phyloP scores from a whole-genome alignment of 1,284 basidiomycete genomes.

The Xerocomus amazonicus region DNA sequence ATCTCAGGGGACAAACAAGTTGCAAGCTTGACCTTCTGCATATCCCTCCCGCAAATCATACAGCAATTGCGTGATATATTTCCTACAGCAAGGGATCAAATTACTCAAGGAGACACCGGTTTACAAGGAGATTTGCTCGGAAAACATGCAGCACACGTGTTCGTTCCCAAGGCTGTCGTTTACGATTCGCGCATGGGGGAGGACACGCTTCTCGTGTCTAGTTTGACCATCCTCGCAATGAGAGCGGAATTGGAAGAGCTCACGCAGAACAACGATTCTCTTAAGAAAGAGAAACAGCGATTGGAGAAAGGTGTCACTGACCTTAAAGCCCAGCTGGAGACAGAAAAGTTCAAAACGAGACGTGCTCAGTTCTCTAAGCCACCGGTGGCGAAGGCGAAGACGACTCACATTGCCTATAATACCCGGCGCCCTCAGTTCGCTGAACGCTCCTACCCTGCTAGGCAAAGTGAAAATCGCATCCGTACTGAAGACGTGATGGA shows the following conservation, averaged over 20 bases:
- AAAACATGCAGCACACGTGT: conserved; percentile 52
- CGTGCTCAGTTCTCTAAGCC: conserved; percentile 4
- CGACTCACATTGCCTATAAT: background rate
- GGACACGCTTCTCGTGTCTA: conserved; percentile 43
- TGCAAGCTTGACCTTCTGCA: conserved; percentile 36
- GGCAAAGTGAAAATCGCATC: background rate
- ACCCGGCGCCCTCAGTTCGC: background rate
- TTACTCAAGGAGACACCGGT: conserved; percentile 41
- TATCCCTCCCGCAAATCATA: conserved; percentile 38
- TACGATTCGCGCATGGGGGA: conserved; percentile 9
- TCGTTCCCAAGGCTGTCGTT: conserved; percentile 33
- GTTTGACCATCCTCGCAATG: conserved; percentile 42
- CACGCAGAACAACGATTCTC: conserved; percentile 29
- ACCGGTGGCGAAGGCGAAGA: background rate
- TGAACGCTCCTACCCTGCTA: background rate
- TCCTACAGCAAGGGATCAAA: conserved; percentile 36
- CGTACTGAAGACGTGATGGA: conserved; percentile 9
- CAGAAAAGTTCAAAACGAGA: conserved; percentile 10
- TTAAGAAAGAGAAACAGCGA: conserved; percentile 31
- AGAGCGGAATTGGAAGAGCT: conserved; percentile 41
- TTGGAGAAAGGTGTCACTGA: conserved; percentile 32
- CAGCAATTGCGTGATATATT: conserved; percentile 45
- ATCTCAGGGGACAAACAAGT: conserved; percentile 47
- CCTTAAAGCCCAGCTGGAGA: conserved; percentile 26
- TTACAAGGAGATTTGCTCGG: conserved; percentile 56